Base-by-base conservation (phyloP, 2,329 filamentous ascomycete genomes). In the Pochonia chlamydosporia region DNA sequence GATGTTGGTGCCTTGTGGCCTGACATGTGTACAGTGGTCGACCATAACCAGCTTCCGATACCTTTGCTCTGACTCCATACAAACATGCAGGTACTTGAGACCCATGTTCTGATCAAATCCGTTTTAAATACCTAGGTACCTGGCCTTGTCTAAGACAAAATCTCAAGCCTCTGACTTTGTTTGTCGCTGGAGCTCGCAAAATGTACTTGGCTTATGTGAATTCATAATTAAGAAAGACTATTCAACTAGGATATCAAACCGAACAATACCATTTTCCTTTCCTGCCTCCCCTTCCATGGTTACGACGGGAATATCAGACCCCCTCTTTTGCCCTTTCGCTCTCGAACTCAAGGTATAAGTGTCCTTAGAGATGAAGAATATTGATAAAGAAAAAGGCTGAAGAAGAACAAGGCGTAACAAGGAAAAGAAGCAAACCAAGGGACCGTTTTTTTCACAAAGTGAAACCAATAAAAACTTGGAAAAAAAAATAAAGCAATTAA, bases 231-330 rank as follows among this genome's bases (percentile, higher is more conserved):
- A 41, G 24, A 36, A 45, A 47, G 24, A 28, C 45, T 50, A 40
- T 48, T 47, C 25, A 45, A 46, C 24, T 28, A 49, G 48, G 31
- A 46, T 49, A 49, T 45, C 39, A 44, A 30, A 37, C 25, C 39
- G 26, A 26, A 30, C 26, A 21, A 46, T 21, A 35, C 43, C n/a
- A 31, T 41, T 28, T 21, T 42, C 18, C 28, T 43, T 35, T 21
- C 20, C 21, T 36, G 26, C 26, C 36, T 16, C 28, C 28, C 42
- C 40, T 41, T 39, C 43, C 20, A 25, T 16, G 23, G n/a, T 23
- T n/a, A 40, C 26, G 3, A 48, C 20, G 2, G 16, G 4, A 35
- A 20, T 28, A 26, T 42, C 11, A 13, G 18, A 9, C 23, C 16
- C 39, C 20, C 31, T 30, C 18, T 14, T 42, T n/a, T 25, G 14